These are phyloP conservation scores for Basipetospora sp. DNA, from an alignment of 2,329 filamentous ascomycete genomes.

Conservation along the genomic window DNA sequence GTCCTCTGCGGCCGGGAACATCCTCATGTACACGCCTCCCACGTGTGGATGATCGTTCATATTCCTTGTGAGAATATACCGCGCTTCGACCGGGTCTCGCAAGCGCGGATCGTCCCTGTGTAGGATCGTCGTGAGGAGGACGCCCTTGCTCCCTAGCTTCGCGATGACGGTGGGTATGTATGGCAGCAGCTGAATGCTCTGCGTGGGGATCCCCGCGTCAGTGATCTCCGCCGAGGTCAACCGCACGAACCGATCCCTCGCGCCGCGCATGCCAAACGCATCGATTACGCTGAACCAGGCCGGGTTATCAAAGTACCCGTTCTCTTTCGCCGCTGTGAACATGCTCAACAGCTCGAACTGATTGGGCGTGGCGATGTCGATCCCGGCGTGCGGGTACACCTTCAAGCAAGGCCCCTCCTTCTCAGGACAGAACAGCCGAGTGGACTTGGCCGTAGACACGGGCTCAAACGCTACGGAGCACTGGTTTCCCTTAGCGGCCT, in stretches of 20 bases:
- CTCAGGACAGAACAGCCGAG: constrained; percentile 45
- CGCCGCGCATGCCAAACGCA: constrained; percentile 57
- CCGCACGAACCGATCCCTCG: constrained; percentile 54
- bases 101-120: constrained; percentile 52
- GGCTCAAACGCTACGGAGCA: constrained; percentile 69
- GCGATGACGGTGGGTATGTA: constrained; percentile 75
- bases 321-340: constrained; percentile 52
- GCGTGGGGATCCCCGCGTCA: constrained; percentile 68
- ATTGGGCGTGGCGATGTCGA: constrained; percentile 73
- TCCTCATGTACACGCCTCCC: constrained; percentile 69
- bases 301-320: constrained; percentile 51
- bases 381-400: constrained; percentile 45
- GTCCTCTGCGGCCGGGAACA: constrained; percentile 51
- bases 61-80: constrained; percentile 57
- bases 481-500: constrained; percentile 38
- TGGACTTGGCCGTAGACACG: constrained; percentile 68
- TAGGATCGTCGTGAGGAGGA: constrained; percentile 61
- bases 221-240: constrained; percentile 55
- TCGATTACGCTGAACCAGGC: constrained; percentile 74
- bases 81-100: constrained; percentile 42
- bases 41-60: constrained; percentile 35
- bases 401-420: constrained; percentile 24
- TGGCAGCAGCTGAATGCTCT: constrained; percentile 70
- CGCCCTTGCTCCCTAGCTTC: constrained; percentile 64
- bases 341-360: constrained; percentile 66